Evolutionary conservation across 345 rosid species (phyloP), one percentile per base, ranked within the genome.

Genomic region (Acer saccharum): DNA sequence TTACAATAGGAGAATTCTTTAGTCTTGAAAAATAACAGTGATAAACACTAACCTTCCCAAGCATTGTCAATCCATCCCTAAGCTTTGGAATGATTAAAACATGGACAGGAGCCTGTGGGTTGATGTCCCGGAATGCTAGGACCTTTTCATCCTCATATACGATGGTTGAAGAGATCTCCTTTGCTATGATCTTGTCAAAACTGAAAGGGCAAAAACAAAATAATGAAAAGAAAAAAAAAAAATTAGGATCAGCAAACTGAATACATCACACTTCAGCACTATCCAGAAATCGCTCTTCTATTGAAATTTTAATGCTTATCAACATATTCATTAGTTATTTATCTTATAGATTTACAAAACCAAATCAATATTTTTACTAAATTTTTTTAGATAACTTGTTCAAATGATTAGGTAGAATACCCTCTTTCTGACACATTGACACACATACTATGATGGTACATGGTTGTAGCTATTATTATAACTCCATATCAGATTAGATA

Each of bases 61-160:
- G 92, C 80, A 77, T 80, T 23, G 97, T 89, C 76, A 96, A 85
- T 61, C 97, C 98, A 83, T 94, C 94, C 84, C 93, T 88, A 65
- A 84, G 29, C 87, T 94, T 94, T 6, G 98, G 99, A 71, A 96
- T 91, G 58, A 96, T 85, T 70, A 96, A 29, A 85, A 96, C 94
- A 81, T 96, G 99, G 67, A 88, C 94, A n/a, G 97, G 97, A 74
- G 99, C 99, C 71, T 92, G 89, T 10, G 97, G 98, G 77, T 74
- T 76, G 46, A 92, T 77, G 79, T 96, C 99, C 75, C 88, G 87
- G 76, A 96, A 96, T 71, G 97, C 98, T 77, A 96, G 83, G 82
- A 94, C 99, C 78, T 89, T 85, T 18, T 95, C 94, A 83, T 95
- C 97, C 90, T 95, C 99, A 23, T 95, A 95, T 9, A 95, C 91